Evolutionary conservation across 139 green algal genomes (phyloP).

Genomic region (Yamagishiella unicocca): DNA sequence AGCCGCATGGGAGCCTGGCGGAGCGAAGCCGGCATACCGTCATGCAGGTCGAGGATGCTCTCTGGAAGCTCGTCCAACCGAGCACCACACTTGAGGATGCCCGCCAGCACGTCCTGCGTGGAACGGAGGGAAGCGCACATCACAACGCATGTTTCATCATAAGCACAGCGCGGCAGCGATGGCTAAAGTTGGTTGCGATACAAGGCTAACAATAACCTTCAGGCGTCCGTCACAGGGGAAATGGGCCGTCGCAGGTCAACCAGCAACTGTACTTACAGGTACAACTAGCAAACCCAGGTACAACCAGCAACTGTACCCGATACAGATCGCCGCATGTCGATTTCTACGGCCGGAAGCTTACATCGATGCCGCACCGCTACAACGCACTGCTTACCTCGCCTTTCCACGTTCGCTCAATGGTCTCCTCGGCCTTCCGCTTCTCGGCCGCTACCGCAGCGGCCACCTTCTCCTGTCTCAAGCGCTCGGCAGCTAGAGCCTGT

Average conservation of each 20-base stretch:
- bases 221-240: neutral
- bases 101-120: neutral
- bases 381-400: neutral
- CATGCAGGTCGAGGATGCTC: slow-evolving; percentile 22
- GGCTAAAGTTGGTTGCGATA: neutral
- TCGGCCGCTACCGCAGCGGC: neutral
- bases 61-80: slow-evolving; percentile 9
- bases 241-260: neutral
- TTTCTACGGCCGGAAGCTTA: too few species aligned
- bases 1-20: slow-evolving; percentile 23
- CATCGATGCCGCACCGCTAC: neutral
- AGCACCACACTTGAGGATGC: neutral
- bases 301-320: neutral
- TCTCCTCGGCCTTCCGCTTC: neutral
- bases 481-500: neutral
- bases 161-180: neutral
- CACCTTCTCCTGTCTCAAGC: neutral
- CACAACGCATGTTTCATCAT: neutral
- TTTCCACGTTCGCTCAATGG: neutral
- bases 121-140: too few species aligned
- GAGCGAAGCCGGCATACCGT: neutral
- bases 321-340: neutral
- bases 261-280: neutral
- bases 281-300: neutral
- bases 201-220: neutral